Base-by-base conservation (phyloP, 202 grass and related monocot genomes). In the Zoysia matrella region DNA sequence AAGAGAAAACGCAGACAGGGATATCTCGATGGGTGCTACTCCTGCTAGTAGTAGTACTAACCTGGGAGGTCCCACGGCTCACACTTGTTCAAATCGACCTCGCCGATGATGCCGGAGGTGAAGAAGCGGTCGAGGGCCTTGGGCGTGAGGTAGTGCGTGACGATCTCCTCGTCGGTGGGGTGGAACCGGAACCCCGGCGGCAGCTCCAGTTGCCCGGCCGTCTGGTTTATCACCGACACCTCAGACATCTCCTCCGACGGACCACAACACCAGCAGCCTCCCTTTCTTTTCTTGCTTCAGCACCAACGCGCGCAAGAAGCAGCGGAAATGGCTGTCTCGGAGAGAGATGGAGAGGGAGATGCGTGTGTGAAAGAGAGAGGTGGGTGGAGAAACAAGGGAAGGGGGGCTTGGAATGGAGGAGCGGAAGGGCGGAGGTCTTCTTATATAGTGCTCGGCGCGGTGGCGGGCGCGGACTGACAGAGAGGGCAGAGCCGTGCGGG, bases 121-220 rank as follows among this genome's bases (percentile, higher is more conserved):
- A 90, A 90, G 57, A 65, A 7, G 53, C 40, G 64, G 82, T 89
- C 67, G 63, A 83, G 65, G 7, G 79, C 78, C 78, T 93, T 93
- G 55, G 60, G 87, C 46, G 78, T 76, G 82, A 93, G 87, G 87
- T 93, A 93, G 91, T 90, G 73, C 77, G 91, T 68, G 74, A 90
- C 71, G 87, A 93, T 89, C 91, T 93, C 91, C 75, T 93, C 91
- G 79, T 93, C 91, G 42, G 84, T 88, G 73, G 91, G 91, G 82
- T 93, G 91, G 80, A 93, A 93, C 14, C 91, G 79, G 85, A 93
- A 93, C 2, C 91, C 91, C 15, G 91, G 91, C 12, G 91, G 87
- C 74, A 93, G 85, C 54, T 87, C 78, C 52, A 90, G 82, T 73
- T 61, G 71, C 3, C 60, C 87, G 58, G 75, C 67, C 6, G 62